Base-by-base conservation (phyloP, 1,139 yeast genomes). In the Nakaseomyces kungkrabaensis region DNA sequence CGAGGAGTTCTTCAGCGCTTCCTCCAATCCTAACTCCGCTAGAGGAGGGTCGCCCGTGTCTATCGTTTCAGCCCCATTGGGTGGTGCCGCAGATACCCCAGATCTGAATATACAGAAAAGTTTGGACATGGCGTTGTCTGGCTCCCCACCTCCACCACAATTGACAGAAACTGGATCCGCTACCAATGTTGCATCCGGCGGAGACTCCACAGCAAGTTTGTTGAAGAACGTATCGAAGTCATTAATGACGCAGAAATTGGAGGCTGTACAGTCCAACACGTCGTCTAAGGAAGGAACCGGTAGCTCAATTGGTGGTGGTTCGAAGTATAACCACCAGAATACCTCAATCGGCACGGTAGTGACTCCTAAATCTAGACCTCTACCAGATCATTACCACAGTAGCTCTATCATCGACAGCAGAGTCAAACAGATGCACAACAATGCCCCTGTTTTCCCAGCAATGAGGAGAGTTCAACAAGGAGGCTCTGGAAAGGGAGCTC, bases 201-300 rank as follows among this genome's bases (percentile, higher is more conserved):
- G 31, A 1, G 55, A 51, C 29, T 43, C 59, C 24, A 59, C 62
- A 10, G 58, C 61, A 1, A 56, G 48, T 48, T 51, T 59, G 17
- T 45, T 59, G 48, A 58, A 57, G 50, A 55, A 53, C 41, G 61
- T 59, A 11, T 57, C 57, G 46, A 56, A 54, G 46, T 58, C 59
- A 5, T 42, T 55, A 45, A 48, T 56, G 43, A 55, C 57, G 38
- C 57, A 56, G 41, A 52, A 56, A 34, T 53, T 56, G 46, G 26
- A 58, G 52, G 50, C 52, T 48, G 48, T 54, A 3, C 36, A 33
- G 6, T 9, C 36, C 10, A 11, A 11, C 13, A 9, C 51, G n/a
- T 34, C 56, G n/a, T n/a, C 29, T 10, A 26, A 8, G 43, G 32
- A n/a, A 5, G 43, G 32, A 10, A 24, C 32, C 29, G 32, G 29